phyloP scores from a whole-genome alignment of 345 rosid genomes.

The Salix koriyanagi region DNA sequence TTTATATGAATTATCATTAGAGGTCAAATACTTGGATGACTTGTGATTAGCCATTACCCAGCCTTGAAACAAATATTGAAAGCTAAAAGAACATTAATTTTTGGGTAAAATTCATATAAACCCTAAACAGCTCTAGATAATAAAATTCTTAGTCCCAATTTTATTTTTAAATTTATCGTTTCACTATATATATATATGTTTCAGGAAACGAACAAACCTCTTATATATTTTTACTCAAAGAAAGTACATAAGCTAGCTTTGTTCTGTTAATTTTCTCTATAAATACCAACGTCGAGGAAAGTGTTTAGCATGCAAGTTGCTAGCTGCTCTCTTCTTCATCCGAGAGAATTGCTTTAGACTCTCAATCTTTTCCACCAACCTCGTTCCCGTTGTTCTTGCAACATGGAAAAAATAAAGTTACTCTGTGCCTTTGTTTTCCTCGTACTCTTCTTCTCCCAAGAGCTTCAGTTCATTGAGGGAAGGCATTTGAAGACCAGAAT shows the following conservation, averaged over 20 bases:
- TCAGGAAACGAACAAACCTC: background rate
- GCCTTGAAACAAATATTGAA: too few relatives aligned
- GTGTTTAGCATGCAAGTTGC: background rate
- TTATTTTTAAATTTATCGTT: too few relatives aligned
- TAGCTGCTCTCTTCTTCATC: background rate
- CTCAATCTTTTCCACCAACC: background rate
- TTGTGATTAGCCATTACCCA: too few relatives aligned
- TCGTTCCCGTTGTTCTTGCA: background rate
- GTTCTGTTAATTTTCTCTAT: background rate
- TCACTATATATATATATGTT: too few relatives aligned
- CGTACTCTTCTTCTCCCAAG: conserved; percentile 28
- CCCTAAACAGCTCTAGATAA: too few relatives aligned
- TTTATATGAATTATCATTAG: too few relatives aligned
- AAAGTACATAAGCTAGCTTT: background rate
- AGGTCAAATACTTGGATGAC: fast-evolving
- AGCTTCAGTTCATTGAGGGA: conserved; percentile 31
- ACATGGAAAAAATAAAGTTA: conserved; percentile 45
- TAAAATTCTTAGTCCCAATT: too few relatives aligned
- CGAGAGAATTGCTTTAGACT: background rate
- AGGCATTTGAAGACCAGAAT: conserved; percentile 30
- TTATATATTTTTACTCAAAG: background rate
- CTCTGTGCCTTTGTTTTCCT: conserved; percentile 24
- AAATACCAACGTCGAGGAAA: background rate
- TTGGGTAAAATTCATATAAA: too few relatives aligned
- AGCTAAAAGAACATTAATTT: fast-evolving